Percentiles rank a stretch among this genome's conserved stretches.
Conservation (phyloP, 768 basidiomycete genomes). For the Tephrocybe sp. region DNA sequence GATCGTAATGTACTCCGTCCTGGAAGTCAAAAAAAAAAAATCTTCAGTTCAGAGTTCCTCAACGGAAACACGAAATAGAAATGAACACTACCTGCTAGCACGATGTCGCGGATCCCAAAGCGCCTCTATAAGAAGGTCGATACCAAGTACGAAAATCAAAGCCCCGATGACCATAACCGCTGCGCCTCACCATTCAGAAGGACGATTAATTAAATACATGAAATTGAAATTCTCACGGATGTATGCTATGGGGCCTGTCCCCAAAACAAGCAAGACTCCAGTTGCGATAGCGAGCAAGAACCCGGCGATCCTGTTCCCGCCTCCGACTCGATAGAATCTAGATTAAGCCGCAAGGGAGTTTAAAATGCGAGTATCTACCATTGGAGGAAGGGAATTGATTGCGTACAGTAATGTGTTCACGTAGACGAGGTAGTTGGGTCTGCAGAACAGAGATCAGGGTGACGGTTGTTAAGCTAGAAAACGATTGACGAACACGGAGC, state of each 20-base stretch:
- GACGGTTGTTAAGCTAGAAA: too few species aligned
- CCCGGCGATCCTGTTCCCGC: slow-evolving; percentile 78
- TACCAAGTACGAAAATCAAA: slow-evolving; percentile 90
- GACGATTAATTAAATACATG: neutral
- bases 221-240: slow-evolving; percentile 60
- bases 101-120: slow-evolving; percentile 94
- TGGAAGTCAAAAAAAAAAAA: slow-evolving; percentile 23
- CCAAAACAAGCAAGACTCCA: slow-evolving; percentile 67
- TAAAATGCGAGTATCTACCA: neutral
- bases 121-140: slow-evolving; percentile 94
- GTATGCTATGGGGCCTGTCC: slow-evolving; percentile 87
- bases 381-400: neutral
- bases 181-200: slow-evolving; percentile 23
- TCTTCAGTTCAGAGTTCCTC: slow-evolving; percentile 18
- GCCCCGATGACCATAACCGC: slow-evolving; percentile 91
- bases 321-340: slow-evolving; percentile 92
- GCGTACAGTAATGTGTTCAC: slow-evolving; percentile 77
- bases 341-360: too few species aligned
- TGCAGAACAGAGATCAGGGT: slow-evolving; percentile 24
- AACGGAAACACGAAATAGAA: neutral
- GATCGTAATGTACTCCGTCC: slow-evolving; percentile 81
- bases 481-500: slow-evolving; percentile 63
- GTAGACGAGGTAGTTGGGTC: slow-evolving; percentile 85
- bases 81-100: slow-evolving; percentile 56
- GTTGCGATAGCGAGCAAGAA: slow-evolving; percentile 82